phyloP scores from a whole-genome alignment of 2,329 filamentous ascomycete species.

The Microdochium trichocladiopsis region DNA sequence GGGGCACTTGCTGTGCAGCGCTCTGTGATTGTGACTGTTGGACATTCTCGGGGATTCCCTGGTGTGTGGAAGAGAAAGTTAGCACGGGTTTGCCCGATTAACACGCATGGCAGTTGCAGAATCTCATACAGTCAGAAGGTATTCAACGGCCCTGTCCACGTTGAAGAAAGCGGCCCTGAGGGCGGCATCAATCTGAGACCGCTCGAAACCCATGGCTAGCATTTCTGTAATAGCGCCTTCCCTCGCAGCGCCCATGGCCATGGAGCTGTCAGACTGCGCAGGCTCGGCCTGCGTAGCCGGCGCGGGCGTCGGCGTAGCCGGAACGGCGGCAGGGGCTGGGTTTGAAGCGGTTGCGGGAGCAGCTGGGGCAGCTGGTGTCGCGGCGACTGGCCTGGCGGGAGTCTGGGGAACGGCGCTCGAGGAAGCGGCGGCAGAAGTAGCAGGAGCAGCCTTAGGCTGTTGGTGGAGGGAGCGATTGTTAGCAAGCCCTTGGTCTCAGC shows the following conservation, averaged over 20 bases:
- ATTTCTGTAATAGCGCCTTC: slow-evolving; percentile 81
- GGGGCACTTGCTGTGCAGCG: slow-evolving; percentile 22
- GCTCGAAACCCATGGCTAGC: slow-evolving; percentile 95
- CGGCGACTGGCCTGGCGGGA: slow-evolving; percentile 45
- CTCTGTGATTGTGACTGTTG: slow-evolving; percentile 60
- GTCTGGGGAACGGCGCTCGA: slow-evolving; percentile 57
- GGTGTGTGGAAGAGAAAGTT: not conserved
- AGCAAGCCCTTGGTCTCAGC: slow-evolving; percentile 3
- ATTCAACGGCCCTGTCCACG: slow-evolving; percentile 94
- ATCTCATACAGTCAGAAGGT: slow-evolving; percentile 66
- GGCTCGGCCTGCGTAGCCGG: slow-evolving; percentile 35
- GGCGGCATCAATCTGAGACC: slow-evolving; percentile 81
- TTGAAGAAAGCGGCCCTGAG: slow-evolving; percentile 98
- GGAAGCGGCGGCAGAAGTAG: slow-evolving; percentile 44
- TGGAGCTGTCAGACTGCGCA: slow-evolving; percentile 64
- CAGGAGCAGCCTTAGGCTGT: slow-evolving; percentile 64
- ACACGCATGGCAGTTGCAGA: not conserved
- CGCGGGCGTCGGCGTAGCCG: slow-evolving; percentile 49
- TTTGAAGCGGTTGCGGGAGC: slow-evolving; percentile 38
- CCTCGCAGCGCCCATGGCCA: slow-evolving; percentile 79
- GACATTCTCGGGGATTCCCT: slow-evolving; percentile 88
- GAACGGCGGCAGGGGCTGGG: slow-evolving; percentile 36
- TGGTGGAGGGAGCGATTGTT: slow-evolving; percentile 8
- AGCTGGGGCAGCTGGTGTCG: slow-evolving; percentile 42
- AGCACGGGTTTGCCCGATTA: not conserved